Evolutionary conservation across 2,329 filamentous ascomycete species (phyloP).

Genomic region (Aspergillus amoenus): DNA sequence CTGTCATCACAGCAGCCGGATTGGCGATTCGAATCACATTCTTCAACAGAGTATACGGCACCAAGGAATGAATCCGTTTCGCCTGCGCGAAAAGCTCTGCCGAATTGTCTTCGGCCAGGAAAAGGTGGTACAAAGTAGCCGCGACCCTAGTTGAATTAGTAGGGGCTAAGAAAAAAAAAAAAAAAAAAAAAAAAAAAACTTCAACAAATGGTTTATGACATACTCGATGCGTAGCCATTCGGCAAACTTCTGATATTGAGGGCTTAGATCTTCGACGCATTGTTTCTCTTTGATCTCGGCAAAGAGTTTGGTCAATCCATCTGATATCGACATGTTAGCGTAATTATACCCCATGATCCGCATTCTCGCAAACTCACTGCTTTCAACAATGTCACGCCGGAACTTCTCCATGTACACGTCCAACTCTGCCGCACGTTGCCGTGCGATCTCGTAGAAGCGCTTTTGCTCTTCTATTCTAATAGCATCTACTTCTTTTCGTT

Average conservation of each 20-base stretch:
- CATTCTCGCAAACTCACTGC: conserved; percentile 57
- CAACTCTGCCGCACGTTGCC: conserved; percentile 83
- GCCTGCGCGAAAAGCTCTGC: conserved; percentile 93
- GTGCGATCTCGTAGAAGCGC: conserved; percentile 91
- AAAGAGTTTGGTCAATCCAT: conserved; percentile 90
- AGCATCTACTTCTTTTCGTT: conserved; percentile 79
- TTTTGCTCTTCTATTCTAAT: conserved; percentile 89
- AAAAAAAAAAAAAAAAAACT: neutral
- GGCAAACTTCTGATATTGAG: conserved; percentile 96
- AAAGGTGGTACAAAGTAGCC: conserved; percentile 93
- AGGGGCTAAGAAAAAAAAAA: neutral
- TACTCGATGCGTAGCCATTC: conserved; percentile 95
- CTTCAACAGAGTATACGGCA: conserved; percentile 91
- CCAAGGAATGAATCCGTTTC: conserved; percentile 89
- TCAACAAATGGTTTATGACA: conserved; percentile 15
- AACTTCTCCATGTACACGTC: conserved; percentile 96
- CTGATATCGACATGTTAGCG: conserved; percentile 34
- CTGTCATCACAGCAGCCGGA: conserved; percentile 95
- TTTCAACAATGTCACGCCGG: conserved; percentile 65
- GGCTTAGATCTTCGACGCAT: conserved; percentile 80
- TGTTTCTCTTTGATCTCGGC: conserved; percentile 89
- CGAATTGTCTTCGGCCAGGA: conserved; percentile 96
- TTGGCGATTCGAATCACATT: conserved; percentile 97
- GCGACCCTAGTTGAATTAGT: conserved; percentile 59
- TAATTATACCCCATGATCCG: conserved; percentile 31